Conservation (phyloP, 805 yeast genomes). For the Kodamaea laetipori region DNA sequence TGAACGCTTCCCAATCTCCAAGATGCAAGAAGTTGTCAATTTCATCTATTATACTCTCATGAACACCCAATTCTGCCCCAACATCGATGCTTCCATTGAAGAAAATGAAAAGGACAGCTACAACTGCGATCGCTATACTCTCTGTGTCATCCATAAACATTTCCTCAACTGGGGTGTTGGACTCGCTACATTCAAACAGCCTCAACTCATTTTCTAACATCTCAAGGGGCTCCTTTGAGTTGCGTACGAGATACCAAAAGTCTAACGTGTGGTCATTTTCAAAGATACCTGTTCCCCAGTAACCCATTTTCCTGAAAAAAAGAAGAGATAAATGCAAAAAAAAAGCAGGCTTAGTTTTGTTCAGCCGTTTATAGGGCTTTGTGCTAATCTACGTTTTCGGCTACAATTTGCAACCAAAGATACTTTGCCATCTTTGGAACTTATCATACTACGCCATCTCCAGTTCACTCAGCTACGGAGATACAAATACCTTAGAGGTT, state of each 20-base stretch:
- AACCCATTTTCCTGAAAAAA: background rate
- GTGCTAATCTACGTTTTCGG: too few species aligned
- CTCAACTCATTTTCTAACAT: background rate
- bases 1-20: slow-evolving; percentile 5
- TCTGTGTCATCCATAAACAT: slow-evolving; percentile 1
- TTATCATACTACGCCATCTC: too few species aligned
- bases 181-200: background rate
- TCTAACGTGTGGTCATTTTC: background rate
- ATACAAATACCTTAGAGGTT: too few species aligned
- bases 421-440: too few species aligned
- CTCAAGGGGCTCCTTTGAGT: background rate
- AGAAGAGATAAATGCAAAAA: too few species aligned
- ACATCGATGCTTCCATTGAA: background rate
- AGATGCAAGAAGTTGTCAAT: slow-evolving; percentile 8
- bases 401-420: too few species aligned
- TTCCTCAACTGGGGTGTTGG: background rate
- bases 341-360: too few species aligned
- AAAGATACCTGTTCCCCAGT: background rate
- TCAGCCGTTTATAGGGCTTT: too few species aligned
- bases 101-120: background rate
- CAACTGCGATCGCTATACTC: background rate
- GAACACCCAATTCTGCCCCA: background rate
- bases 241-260: background rate
- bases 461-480: too few species aligned
- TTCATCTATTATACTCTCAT: background rate